phyloP scores from a whole-genome alignment of 352 stramenopile genomes.

The Pythium aphanidermatum region DNA sequence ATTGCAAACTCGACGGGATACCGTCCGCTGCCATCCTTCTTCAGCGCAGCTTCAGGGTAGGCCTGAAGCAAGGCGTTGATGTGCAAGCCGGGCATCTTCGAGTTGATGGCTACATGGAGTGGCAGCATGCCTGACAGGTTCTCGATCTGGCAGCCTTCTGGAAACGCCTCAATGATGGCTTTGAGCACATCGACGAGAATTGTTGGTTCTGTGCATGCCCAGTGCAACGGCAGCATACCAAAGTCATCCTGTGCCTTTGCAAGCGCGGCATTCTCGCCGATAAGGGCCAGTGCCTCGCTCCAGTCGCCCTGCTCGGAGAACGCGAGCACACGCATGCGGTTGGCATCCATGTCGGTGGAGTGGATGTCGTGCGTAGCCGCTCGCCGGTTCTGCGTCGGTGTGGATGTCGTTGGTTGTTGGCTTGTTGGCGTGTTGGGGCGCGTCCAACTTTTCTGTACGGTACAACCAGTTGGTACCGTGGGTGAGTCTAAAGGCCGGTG shows the following conservation, averaged over 20 bases:
- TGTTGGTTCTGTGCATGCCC: slow-evolving; percentile 63
- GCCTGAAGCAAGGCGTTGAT: slow-evolving; percentile 48
- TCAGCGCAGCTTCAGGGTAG: slow-evolving; percentile 36
- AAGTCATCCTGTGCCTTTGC: slow-evolving; percentile 74
- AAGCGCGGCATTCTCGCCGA: slow-evolving; percentile 29
- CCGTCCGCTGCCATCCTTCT: slow-evolving; percentile 43
- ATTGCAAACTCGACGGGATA: slow-evolving; percentile 66
- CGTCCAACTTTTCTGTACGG: too few species aligned
- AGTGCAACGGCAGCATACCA: slow-evolving; percentile 80
- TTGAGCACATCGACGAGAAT: slow-evolving; percentile 42
- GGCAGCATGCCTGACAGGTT: slow-evolving; percentile 79
- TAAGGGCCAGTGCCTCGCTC: slow-evolving; percentile 38
- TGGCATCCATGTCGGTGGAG: slow-evolving; percentile 42
- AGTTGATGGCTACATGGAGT: slow-evolving; percentile 73
- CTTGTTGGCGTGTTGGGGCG: too few species aligned
- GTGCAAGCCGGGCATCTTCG: slow-evolving; percentile 52
- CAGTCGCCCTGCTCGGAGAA: slow-evolving; percentile 67
- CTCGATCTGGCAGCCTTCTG: slow-evolving; percentile 44
- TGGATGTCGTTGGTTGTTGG: too few species aligned
- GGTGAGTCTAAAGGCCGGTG: too few species aligned
- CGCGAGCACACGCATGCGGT: slow-evolving; percentile 39
- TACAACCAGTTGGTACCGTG: too few species aligned
- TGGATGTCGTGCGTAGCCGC: too few species aligned
- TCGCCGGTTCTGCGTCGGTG: too few species aligned
- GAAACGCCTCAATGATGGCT: slow-evolving; percentile 43